These are phyloP conservation scores for Macrophomina pseudophaseolina DNA, from an alignment of 2,329 filamentous ascomycete genomes.

Conservation along the genomic window DNA sequence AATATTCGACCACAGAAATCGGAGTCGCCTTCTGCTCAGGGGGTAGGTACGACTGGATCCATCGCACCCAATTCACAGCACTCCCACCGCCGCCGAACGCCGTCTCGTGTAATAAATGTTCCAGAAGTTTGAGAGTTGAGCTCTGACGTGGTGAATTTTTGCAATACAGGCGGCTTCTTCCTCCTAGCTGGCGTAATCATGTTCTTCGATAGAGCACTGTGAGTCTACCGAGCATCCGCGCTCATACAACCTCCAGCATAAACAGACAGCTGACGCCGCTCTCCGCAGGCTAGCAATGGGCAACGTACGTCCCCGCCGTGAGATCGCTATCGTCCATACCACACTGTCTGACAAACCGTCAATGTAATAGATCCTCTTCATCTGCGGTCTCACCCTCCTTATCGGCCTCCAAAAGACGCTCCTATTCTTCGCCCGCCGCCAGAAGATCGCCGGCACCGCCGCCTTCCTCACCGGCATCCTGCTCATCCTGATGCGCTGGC, in stretches of 20 bases:
- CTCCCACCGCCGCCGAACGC: slow-evolving; percentile 5
- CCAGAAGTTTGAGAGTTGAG: slow-evolving; percentile 28
- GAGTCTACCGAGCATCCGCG: slow-evolving; percentile 44
- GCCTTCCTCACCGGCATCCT: slow-evolving; percentile 84
- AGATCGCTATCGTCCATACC: neutral
- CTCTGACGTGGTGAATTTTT: slow-evolving; percentile 29
- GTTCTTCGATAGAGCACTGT: slow-evolving; percentile 98
- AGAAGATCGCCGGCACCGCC: slow-evolving; percentile 89
- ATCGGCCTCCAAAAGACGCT: slow-evolving; percentile 91
- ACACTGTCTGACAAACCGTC: slow-evolving; percentile 1
- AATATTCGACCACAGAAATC: slow-evolving; percentile 67
- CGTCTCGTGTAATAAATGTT: slow-evolving; percentile 22
- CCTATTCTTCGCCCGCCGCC: slow-evolving; percentile 89
- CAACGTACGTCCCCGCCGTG: slow-evolving; percentile 66
- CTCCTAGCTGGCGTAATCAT: slow-evolving; percentile 91
- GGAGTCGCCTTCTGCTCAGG: slow-evolving; percentile 97
- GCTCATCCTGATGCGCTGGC: slow-evolving; percentile 89
- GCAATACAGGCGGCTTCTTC: slow-evolving; percentile 80
- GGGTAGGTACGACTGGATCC: slow-evolving; percentile 66
- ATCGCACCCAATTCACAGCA: slow-evolving; percentile 6
- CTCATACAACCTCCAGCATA: neutral
- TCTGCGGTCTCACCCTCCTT: slow-evolving; percentile 93
- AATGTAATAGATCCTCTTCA: slow-evolving; percentile 81
- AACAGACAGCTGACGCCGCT: slow-evolving; percentile 28
- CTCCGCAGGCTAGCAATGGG: slow-evolving; percentile 86